phyloP scores from a whole-genome alignment of 306 rosid species.

The Rosa chinensis region DNA sequence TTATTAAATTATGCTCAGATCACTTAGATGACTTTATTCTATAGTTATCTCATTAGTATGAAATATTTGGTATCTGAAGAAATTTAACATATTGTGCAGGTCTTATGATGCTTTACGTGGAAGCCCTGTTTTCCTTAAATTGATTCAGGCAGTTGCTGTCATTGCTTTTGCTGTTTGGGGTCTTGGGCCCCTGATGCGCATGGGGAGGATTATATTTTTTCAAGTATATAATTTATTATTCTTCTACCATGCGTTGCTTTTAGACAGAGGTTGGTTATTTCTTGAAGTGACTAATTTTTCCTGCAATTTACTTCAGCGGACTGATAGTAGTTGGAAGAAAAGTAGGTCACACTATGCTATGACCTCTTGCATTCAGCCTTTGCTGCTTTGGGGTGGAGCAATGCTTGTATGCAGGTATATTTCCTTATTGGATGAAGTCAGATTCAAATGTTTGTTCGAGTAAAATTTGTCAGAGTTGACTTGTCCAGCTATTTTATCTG shows the following conservation, averaged over 20 bases:
- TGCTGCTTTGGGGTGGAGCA: constrained; percentile 87
- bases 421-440: constrained; percentile 14
- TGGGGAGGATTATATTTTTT: constrained; percentile 65
- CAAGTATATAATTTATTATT: constrained; percentile 46
- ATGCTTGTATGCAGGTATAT: constrained; percentile 82
- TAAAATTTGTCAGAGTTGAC: constrained; percentile 5
- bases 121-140: constrained; percentile 51
- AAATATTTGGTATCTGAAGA: constrained; percentile 4
- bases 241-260: constrained; percentile 23
- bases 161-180: constrained; percentile 92
- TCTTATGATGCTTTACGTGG: constrained; percentile 61
- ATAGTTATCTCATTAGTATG: background rate
- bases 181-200: constrained; percentile 76
- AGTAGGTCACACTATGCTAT: constrained; percentile 58
- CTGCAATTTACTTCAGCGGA: constrained; percentile 50
- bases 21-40: constrained; percentile 13
- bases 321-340: constrained; percentile 81
- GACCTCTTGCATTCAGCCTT: constrained; percentile 80
- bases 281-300: constrained; percentile 24
- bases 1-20: constrained; percentile 5
- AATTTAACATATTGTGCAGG: constrained; percentile 39
- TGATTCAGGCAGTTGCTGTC: constrained; percentile 77
- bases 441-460: background rate
- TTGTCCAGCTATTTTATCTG: constrained; percentile 7
- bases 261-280: constrained; percentile 23